Percentiles rank a stretch among this genome's conserved stretches.
These are phyloP conservation scores for Saturnispora diversa DNA, from an alignment of 805 yeast species.

Conservation along the genomic window DNA sequence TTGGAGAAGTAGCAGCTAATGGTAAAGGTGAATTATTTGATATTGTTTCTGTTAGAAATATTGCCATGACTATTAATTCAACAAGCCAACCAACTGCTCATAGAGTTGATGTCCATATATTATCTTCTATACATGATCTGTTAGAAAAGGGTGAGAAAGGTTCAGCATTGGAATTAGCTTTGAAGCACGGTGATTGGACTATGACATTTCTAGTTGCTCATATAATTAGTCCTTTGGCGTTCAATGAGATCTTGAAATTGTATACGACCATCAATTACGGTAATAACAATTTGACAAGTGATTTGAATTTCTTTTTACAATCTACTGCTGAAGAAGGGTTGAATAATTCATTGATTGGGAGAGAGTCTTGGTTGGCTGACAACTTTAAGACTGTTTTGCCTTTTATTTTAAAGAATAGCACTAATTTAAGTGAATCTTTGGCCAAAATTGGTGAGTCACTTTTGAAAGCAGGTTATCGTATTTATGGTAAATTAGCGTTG, in stretches of 20 bases:
- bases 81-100: slow-evolving; percentile 22
- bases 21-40: slow-evolving; percentile 15
- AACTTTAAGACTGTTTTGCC: slow-evolving; percentile 27
- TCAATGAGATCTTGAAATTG: slow-evolving; percentile 37
- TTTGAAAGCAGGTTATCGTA: slow-evolving; percentile 29
- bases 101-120: slow-evolving; percentile 18
- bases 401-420: slow-evolving; percentile 24
- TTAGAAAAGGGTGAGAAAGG: slow-evolving; percentile 58
- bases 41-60: slow-evolving; percentile 15
- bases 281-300: slow-evolving; percentile 21
- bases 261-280: slow-evolving; percentile 20
- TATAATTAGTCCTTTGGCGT: slow-evolving; percentile 49
- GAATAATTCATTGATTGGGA: slow-evolving; percentile 18
- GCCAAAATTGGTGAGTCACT: slow-evolving; percentile 31
- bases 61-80: slow-evolving; percentile 10
- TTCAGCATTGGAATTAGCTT: slow-evolving; percentile 55
- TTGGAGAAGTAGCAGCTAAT: slow-evolving; percentile 18
- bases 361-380: slow-evolving; percentile 25
- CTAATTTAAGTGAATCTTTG: slow-evolving; percentile 20
- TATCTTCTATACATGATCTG: slow-evolving; percentile 29
- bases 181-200: slow-evolving; percentile 65
- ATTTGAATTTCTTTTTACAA: slow-evolving; percentile 26
- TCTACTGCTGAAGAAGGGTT: slow-evolving; percentile 18
- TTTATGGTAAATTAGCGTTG: slow-evolving; percentile 35
- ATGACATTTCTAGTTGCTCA: slow-evolving; percentile 67